phyloP scores from a whole-genome alignment of 164 flowering plant species.

The Annona squamosa region DNA sequence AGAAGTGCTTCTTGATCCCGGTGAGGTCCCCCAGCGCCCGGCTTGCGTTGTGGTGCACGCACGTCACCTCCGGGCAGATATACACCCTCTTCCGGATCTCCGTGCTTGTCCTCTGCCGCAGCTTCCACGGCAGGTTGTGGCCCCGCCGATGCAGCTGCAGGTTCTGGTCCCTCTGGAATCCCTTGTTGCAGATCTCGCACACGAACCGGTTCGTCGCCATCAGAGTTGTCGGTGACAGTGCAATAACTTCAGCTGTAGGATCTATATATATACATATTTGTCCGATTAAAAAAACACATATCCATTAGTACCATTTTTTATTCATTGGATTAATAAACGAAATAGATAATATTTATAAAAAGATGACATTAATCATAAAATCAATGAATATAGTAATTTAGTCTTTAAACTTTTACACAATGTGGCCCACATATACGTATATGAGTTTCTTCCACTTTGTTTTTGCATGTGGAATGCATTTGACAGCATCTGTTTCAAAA shows the following conservation, averaged over 20 bases:
- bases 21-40: slow-evolving; percentile 56
- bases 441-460: too few relatives aligned
- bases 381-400: too few relatives aligned
- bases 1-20: slow-evolving; percentile 59
- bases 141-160: slow-evolving; percentile 55
- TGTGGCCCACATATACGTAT: too few relatives aligned
- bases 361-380: too few relatives aligned
- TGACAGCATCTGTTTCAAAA: too few relatives aligned
- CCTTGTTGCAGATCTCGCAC: slow-evolving; percentile 56
- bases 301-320: too few relatives aligned
- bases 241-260: slow-evolving; percentile 52
- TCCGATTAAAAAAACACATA: too few relatives aligned
- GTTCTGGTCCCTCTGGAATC: slow-evolving; percentile 61
- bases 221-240: slow-evolving; percentile 46
- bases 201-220: slow-evolving; percentile 54
- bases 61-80: slow-evolving; percentile 47
- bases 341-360: too few relatives aligned
- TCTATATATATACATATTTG: slow-evolving; percentile 21
- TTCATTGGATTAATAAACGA: too few relatives aligned
- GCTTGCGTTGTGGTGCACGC: slow-evolving; percentile 54
- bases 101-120: slow-evolving; percentile 35
- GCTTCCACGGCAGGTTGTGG: slow-evolving; percentile 70
- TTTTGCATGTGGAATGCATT: too few relatives aligned
- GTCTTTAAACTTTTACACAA: too few relatives aligned
- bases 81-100: slow-evolving; percentile 47